A percentile compares a stretch with the other conserved stretches of the same genome.
phyloP scores from a whole-genome alignment of 2,329 filamentous ascomycete species.

The Hymenoscyphus fraxineus region DNA sequence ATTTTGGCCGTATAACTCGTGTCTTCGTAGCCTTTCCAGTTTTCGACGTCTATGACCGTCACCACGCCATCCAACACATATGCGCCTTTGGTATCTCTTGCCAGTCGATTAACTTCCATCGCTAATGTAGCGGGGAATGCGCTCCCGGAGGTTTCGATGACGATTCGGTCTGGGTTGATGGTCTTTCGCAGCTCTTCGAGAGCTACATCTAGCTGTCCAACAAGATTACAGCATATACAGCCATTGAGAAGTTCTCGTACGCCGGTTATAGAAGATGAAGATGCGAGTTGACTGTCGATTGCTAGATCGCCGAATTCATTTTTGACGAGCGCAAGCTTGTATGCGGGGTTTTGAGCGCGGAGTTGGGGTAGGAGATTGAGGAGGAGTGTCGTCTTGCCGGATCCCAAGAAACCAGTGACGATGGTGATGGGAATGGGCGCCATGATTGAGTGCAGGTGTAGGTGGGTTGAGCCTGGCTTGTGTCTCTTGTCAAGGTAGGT shows the following conservation, averaged over 20 bases:
- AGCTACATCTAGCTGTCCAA: conserved; percentile 81
- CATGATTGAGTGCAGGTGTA: conserved; percentile 40
- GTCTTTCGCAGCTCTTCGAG: conserved; percentile 65
- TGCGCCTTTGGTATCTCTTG: conserved; percentile 48
- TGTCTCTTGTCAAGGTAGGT: not conserved
- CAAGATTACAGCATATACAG: conserved; percentile 98
- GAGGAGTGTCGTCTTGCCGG: conserved; percentile 93
- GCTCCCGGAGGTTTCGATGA: conserved; percentile 83
- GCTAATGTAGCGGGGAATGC: conserved; percentile 62
- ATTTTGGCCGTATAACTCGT: conserved; percentile 68
- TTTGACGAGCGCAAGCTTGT: conserved; percentile 91
- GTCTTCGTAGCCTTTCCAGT: conserved; percentile 72
- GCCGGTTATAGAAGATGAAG: conserved; percentile 76
- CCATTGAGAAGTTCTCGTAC: conserved; percentile 93
- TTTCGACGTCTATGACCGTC: conserved; percentile 70
- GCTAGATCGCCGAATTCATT: conserved; percentile 97
- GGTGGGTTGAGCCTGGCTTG: not conserved
- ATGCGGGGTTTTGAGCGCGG: conserved; percentile 62
- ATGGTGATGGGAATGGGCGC: conserved; percentile 85
- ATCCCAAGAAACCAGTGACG: conserved; percentile 92
- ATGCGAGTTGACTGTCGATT: conserved; percentile 86
- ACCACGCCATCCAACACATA: conserved; percentile 68
- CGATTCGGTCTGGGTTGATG: conserved; percentile 71
- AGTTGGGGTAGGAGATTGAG: conserved; percentile 92
- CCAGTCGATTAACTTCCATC: conserved; percentile 66